phyloP scores from a whole-genome alignment of 352 stramenopile species.

The Phytophthora ohioensis region DNA sequence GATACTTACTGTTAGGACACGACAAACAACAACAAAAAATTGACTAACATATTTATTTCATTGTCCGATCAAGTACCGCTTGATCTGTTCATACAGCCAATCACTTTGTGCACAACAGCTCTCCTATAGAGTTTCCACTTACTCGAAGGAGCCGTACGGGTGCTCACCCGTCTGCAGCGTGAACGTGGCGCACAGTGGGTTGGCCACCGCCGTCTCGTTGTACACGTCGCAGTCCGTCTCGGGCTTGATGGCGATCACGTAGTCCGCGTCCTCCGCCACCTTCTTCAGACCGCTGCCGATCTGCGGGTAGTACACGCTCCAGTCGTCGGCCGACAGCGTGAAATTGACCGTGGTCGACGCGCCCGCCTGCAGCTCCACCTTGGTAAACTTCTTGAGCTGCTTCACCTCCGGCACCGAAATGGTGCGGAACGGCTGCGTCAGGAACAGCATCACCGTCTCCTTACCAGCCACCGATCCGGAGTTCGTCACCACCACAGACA shows the following conservation, averaged over 20 bases:
- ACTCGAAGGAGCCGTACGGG: slow-evolving; percentile 42
- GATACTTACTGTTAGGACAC: not conserved
- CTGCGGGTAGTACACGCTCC: slow-evolving; percentile 67
- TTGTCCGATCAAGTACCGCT: slow-evolving; percentile 1
- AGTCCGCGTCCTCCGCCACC: slow-evolving; percentile 70
- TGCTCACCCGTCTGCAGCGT: slow-evolving; percentile 37
- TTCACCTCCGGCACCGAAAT: slow-evolving; percentile 81
- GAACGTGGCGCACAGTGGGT: slow-evolving; percentile 43
- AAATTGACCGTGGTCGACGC: slow-evolving; percentile 48
- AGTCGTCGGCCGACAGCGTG: slow-evolving; percentile 55
- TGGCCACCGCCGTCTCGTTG: slow-evolving; percentile 38
- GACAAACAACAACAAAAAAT: not conserved
- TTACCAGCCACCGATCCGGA: slow-evolving; percentile 60
- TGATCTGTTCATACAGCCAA: slow-evolving; percentile 4
- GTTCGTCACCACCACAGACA: slow-evolving; percentile 77
- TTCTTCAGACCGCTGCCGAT: slow-evolving; percentile 60
- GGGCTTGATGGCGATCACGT: slow-evolving; percentile 70
- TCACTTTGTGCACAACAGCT: not conserved
- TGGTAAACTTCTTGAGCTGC: slow-evolving; percentile 81
- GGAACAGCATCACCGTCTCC: slow-evolving; percentile 80
- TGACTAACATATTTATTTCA: not conserved
- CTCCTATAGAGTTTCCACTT: slow-evolving; percentile 1
- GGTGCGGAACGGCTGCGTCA: slow-evolving; percentile 65
- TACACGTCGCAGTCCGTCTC: slow-evolving; percentile 81
- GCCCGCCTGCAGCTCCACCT: slow-evolving; percentile 63